Evolutionary conservation across 2,329 filamentous ascomycete genomes (phyloP), one percentile per base, ranked within the genome.

Genomic region (Pseudogymnoascus sp.): DNA sequence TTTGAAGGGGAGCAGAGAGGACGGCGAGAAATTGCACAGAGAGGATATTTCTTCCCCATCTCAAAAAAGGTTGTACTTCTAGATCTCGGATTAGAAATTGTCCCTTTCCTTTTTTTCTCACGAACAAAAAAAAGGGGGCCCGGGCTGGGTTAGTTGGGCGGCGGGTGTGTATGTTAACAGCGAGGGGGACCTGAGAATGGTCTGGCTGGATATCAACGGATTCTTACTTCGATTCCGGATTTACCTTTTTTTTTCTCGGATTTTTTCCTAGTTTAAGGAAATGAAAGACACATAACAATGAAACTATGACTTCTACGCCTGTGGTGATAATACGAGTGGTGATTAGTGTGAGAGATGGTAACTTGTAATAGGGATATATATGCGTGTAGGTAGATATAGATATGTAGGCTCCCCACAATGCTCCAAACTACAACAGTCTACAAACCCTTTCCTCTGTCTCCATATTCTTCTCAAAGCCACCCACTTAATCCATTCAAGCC

Each of bases 1-100:
- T 5, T 18, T 33, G n/a, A 15, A n/a, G n/a, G 27, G 10, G 18
- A 18, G 9, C 4, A 55, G 45, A 12, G 21, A 21, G 21, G 1
- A 33, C 9, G 7, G 45, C 27, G 45, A 55, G 45, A 33, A 55
- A 21, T 55, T 55, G 29, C 29, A 55, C 29, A 31, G 45, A 33
- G 45, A 13, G 48, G 48, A 21, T 48, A 27, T 39, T 21, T 33
- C 5, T 55, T 55, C 15, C 15, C 29, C 15, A 12, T 55, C 29
- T 35, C 29, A 55, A 55, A 52, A 13, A 55, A 55, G 29, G 48
- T 33, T 55, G 48, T 55, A 55, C 48, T 55, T 55, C 48, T 55
- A 55, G 48, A 35, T 55, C 48, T 8, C 4, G 29, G 15, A 33
- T 33, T 55, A 55, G 48, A 55, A 55, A 55, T 35, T 33, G 29